Evolutionary conservation across 2,329 filamentous ascomycete genomes (phyloP), one percentile per base, ranked within the genome.

Genomic region (Aspergillus nomiae): DNA sequence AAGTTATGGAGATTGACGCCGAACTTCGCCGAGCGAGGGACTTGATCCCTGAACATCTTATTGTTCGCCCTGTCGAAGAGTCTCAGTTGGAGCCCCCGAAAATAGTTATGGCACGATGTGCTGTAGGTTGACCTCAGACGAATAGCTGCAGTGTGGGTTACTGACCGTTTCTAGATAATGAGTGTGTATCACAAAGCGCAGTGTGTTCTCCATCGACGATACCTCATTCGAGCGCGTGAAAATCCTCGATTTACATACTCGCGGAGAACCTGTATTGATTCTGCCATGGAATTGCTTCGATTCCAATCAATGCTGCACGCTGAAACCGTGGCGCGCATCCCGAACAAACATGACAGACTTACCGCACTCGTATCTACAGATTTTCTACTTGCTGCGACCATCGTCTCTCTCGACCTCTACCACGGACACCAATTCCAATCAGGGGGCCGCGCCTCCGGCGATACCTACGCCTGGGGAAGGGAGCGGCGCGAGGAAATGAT

Each of bases 121-220:
- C 90, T 61, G 81, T 80, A 73, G 69, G 72, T 67, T 45, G 32
- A 4, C 12, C 46, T 14, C 19, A 7, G 10, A 14, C 24, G 21
- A n/a, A 2, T 19, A 14, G 3, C 21, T 21, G 36, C 16, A 30
- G 24, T 36, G 30, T 21, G 59, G 32, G 41, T 32, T 56, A 56
- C 67, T 71, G 51, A 70, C 50, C 11, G 14, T 51, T 54, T 48
- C 14, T 55, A 80, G 77, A 69, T 97, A 36, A 92, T 95, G 65
- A 89, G 95, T 56, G 80, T 97, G 6, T 96, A 93, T 73, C 89
- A 96, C 67, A 97, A 96, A 79, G 91, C 93, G 21, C 85, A 96
- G 70, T 96, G 92, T 71, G 86, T 97, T 26, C 85, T 99, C 45
- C 95, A 99, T 76, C 87, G 93, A 57, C 93, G 93, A 67, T 97